Evolutionary conservation across 1,284 basidiomycete species (phyloP), one percentile per base, ranked within the genome.

Genomic region (Pseudozyma tsukubaensis): DNA sequence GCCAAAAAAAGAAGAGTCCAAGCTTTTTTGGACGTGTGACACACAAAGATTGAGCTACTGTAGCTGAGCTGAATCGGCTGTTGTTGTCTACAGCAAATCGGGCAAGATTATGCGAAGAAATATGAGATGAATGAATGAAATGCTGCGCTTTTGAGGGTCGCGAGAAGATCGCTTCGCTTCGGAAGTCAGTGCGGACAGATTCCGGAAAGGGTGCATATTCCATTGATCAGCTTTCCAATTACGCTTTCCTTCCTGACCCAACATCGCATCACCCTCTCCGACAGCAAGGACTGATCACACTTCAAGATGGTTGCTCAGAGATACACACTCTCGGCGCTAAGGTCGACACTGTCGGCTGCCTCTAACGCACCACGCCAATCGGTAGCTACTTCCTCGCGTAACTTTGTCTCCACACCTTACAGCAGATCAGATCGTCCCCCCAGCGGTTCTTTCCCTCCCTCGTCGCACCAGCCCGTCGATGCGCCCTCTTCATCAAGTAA

Each of bases 371-470:
- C 71, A 1, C 71, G 60, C 21, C 65, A 53, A 16, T 63, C 65
- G 29, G 65, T 68, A 4, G 65, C 71, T 18, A 48, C 61, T 9
- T 68, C 71, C 3, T 73, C 65, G 6, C 71, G 71, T 39, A 68
- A 43, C 12, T 73, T 73, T 29, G 61, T 56, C 14, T 68, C 71
- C 21, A 73, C 65, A 1, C 71, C 71, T 6, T 73, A 68, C 58
- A 68, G 60, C 61, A 56, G 61, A 44, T 50, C 43, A 37, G 47
- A 57, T 49, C 59, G 71, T 61, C 55, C 72, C 75, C 64, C 55
- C n/a, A 57, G 52, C 36, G 52, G 50, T 12, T 51, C 48, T 11
- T 50, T 62, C 21, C 84, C 82, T 78, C 66, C 86, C 83, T 50
- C 58, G 9, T 51, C 54, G 53, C 53, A 56, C 19, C 60, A 47